A percentile compares a stretch with the other conserved stretches of the same genome.
phyloP scores from a whole-genome alignment of 208 protist species.

The Leishmania martiniquensis region DNA sequence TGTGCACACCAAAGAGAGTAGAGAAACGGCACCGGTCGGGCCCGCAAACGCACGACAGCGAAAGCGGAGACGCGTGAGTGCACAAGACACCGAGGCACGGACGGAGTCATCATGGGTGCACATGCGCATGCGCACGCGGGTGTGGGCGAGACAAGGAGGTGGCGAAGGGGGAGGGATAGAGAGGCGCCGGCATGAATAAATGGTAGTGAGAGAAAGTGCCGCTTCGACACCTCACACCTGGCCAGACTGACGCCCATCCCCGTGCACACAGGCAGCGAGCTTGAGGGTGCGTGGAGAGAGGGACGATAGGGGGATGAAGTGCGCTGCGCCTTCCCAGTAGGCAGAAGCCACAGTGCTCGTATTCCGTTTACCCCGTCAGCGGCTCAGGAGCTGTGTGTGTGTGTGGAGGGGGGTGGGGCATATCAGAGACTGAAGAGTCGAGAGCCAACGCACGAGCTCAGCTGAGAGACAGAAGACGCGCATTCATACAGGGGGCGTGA shows the following conservation, averaged over 20 bases:
- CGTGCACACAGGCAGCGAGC: background rate
- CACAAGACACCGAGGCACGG: background rate
- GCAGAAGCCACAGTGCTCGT: background rate
- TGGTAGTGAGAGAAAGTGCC: background rate
- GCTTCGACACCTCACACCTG: background rate
- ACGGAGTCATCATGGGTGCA: background rate
- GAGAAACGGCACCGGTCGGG: background rate
- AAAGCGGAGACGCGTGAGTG: background rate
- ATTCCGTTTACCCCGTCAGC: background rate
- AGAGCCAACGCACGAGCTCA: background rate
- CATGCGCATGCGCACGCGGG: background rate
- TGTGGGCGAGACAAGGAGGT: background rate
- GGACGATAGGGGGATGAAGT: background rate
- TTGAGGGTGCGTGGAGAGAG: background rate
- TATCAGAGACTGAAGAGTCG: too few species aligned
- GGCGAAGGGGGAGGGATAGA: background rate
- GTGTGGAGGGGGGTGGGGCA: background rate
- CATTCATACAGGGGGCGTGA: background rate
- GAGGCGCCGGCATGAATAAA: background rate
- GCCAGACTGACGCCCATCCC: background rate
- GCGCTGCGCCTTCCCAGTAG: background rate
- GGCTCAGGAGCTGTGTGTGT: background rate
- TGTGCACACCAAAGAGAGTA: background rate
- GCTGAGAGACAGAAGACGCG: background rate
- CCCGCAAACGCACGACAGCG: conserved; percentile 1